A percentile compares a stretch with the other conserved stretches of the same genome.
These are phyloP conservation scores for Kodamaea sagamina DNA, from an alignment of 805 yeast genomes.

Conservation along the genomic window DNA sequence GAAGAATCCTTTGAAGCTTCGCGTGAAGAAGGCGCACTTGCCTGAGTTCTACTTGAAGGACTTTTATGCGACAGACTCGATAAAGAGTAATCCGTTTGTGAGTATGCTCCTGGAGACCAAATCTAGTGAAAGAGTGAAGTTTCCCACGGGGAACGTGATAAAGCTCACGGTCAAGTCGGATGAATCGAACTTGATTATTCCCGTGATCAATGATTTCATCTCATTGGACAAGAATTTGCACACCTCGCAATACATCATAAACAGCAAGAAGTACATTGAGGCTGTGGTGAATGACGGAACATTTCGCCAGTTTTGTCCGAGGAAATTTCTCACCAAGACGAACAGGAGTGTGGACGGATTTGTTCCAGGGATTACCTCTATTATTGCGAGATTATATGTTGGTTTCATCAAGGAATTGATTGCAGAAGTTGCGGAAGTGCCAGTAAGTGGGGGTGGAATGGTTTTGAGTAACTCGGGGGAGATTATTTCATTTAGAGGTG, in stretches of 20 bases:
- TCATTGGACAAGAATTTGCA: slow-evolving; percentile 3
- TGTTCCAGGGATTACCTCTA: slow-evolving; percentile 14
- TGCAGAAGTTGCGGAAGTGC: background rate
- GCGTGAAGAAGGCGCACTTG: slow-evolving; percentile 23
- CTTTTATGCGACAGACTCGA: slow-evolving; percentile 20
- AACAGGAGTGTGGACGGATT: slow-evolving; percentile 12
- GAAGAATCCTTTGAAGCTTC: slow-evolving; percentile 30
- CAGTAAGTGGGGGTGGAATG: slow-evolving; percentile 8
- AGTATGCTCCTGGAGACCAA: slow-evolving; percentile 25
- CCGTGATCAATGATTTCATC: slow-evolving; percentile 11
- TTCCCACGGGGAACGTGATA: slow-evolving; percentile 32
- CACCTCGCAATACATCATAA: slow-evolving; percentile 31
- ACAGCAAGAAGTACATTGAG: slow-evolving; percentile 23
- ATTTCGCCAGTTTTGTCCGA: slow-evolving; percentile 28
- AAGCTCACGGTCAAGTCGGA: slow-evolving; percentile 18
- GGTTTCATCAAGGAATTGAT: slow-evolving; percentile 15
- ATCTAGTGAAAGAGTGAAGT: slow-evolving; percentile 26
- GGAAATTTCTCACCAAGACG: slow-evolving; percentile 23
- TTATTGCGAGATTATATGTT: slow-evolving; percentile 16
- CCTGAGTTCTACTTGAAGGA: slow-evolving; percentile 20
- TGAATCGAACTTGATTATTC: slow-evolving; percentile 11
- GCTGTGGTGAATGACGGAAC: slow-evolving; percentile 18
- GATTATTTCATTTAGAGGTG: slow-evolving; percentile 13
- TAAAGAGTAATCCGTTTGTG: slow-evolving; percentile 33
- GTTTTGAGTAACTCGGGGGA: slow-evolving; percentile 16